Conservation (phyloP, 2,329 filamentous ascomycete species). For the Sphaceloma murrayae region DNA sequence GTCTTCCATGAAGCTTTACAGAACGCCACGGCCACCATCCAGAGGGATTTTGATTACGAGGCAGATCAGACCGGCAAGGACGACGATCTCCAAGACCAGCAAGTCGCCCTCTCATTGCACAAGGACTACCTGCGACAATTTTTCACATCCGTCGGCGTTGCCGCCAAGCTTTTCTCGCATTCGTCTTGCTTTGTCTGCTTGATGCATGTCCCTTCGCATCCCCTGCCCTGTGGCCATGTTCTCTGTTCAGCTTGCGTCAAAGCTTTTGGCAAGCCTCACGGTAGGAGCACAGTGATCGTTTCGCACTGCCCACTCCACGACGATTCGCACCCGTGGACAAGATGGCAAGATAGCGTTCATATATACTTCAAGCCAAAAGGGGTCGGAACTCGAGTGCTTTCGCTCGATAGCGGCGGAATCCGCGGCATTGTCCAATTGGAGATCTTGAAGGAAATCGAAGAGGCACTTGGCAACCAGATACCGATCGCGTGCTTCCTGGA, state of each 20-base stretch:
- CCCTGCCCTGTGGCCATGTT: constrained; percentile 39
- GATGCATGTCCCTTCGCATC: constrained; percentile 35
- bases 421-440: constrained; percentile 39
- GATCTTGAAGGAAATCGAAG: constrained; percentile 35
- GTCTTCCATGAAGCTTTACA: constrained; percentile 25
- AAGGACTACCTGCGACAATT: constrained; percentile 29
- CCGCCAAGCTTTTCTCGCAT: constrained; percentile 32
- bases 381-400: constrained; percentile 21
- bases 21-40: constrained; percentile 21
- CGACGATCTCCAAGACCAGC: constrained; percentile 20
- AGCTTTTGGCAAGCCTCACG: constrained; percentile 29
- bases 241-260: constrained; percentile 36
- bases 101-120: constrained; percentile 25
- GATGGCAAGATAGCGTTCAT: constrained; percentile 32
- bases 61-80: constrained; percentile 18
- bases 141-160: constrained; percentile 23
- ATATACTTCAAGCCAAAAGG: constrained; percentile 25
- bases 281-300: constrained; percentile 1
- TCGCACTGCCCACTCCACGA: constrained; percentile 26
- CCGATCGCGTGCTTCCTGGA: constrained; percentile 41
- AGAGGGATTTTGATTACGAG: constrained; percentile 13
- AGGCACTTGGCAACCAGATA: constrained; percentile 31
- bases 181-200: constrained; percentile 41
- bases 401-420: constrained; percentile 35
- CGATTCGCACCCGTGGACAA: constrained; percentile 30